Evolutionary conservation across 768 basidiomycete species (phyloP).

Genomic region (Mrakia hoshinonis): DNA sequence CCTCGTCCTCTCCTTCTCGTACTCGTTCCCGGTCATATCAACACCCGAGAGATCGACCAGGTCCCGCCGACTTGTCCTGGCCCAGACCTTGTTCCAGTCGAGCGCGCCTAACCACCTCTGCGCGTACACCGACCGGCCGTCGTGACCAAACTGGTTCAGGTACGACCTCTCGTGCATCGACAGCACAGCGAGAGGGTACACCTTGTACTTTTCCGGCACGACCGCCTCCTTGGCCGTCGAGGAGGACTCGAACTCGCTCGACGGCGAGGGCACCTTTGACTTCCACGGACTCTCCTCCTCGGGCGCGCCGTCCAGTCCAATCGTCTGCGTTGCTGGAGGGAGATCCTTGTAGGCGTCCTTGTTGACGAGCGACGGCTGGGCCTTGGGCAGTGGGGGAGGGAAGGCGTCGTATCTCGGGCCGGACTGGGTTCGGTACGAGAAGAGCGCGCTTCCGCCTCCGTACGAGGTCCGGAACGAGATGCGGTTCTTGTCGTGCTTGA

Average conservation of each 20-base stretch:
- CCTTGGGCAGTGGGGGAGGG: background rate
- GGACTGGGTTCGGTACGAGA: background rate
- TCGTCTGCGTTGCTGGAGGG: background rate
- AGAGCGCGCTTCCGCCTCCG: conserved; percentile 11
- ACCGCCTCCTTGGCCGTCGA: background rate
- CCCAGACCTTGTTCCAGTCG: conserved; percentile 19
- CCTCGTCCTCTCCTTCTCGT: conserved; percentile 1
- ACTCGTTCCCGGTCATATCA: background rate
- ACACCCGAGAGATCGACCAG: background rate
- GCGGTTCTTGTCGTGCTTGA: background rate
- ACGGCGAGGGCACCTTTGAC: background rate
- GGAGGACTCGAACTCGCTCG: background rate
- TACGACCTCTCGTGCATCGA: conserved; percentile 27
- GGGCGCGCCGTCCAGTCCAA: background rate
- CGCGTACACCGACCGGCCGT: background rate
- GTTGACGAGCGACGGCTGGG: background rate
- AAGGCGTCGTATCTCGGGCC: background rate
- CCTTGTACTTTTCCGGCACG: background rate
- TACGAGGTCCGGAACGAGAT: conserved; percentile 15
- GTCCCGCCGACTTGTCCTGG: background rate
- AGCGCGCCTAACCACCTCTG: conserved; percentile 13
- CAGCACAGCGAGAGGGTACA: conserved; percentile 19
- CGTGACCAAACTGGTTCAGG: conserved; percentile 8
- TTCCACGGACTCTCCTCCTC: background rate
- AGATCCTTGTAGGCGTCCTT: background rate